Evolutionary conservation across 139 green algal genomes (phyloP).

Genomic region (Pedinophyceae sp.): DNA sequence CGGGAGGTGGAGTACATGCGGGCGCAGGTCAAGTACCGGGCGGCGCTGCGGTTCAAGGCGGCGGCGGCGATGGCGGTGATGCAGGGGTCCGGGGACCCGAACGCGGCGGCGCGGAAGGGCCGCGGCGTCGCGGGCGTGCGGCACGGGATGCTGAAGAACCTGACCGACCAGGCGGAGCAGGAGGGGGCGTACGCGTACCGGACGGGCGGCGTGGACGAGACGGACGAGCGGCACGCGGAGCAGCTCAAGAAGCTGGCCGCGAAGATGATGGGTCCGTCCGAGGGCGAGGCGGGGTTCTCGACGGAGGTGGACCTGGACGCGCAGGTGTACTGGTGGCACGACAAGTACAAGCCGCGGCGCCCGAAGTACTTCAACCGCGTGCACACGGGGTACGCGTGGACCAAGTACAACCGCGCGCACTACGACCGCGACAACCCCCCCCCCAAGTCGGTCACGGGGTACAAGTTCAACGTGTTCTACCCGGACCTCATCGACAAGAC

Average conservation of each 20-base stretch:
- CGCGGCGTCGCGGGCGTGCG: conserved; percentile 10
- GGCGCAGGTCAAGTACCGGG: conserved; percentile 22
- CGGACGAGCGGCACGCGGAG: conserved; percentile 1
- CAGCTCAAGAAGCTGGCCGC: conserved; percentile 13
- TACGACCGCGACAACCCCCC: conserved; percentile 98
- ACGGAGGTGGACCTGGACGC: conserved; percentile 9
- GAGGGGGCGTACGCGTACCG: conserved; percentile 11
- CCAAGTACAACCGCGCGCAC: conserved; percentile 99
- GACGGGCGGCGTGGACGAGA: conserved; percentile 1
- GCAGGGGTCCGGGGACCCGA: conserved; percentile 6
- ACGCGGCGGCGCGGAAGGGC: conserved; percentile 11
- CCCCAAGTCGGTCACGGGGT: conserved; percentile 93
- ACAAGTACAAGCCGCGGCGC: conserved; percentile 92
- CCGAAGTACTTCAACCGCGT: conserved; percentile 99
- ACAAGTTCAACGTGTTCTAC: conserved; percentile 99
- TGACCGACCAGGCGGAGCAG: conserved; percentile 11
- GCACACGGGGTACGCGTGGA: conserved; percentile 96
- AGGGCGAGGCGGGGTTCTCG: conserved; percentile 7
- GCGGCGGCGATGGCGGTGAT: conserved; percentile 12
- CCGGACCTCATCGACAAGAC: conserved; percentile 85
- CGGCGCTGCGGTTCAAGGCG: conserved; percentile 17
- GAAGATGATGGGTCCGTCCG: conserved; percentile 16
- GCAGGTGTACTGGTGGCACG: conserved; percentile 93
- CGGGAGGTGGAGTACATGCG: conserved; percentile 38
- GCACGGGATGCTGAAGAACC: conserved; percentile 13